Base-by-base conservation (phyloP, 495 filamentous ascomycete genomes). In the Sabuloglossum arenarium region DNA sequence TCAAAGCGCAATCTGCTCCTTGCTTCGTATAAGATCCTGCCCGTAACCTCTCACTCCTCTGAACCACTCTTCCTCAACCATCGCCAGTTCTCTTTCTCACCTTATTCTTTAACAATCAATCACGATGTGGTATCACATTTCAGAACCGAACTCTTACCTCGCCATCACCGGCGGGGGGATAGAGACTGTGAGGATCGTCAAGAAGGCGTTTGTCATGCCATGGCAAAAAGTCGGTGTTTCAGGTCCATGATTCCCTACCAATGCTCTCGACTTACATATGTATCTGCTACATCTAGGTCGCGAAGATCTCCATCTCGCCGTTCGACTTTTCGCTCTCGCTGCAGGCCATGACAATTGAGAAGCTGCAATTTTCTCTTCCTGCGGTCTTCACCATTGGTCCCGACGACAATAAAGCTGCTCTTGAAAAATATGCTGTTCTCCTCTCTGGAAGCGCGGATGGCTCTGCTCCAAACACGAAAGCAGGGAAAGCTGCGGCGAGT, bases 361-460 rank as follows among this genome's bases (percentile, higher is more conserved):
- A 88, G 68, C 73, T 90, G 10, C 81, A 86, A 50, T 86, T 86
- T 64, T 69, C 76, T 25, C 73, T 87, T 6, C 85, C 85, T 10
- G 83, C 85, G n/a, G 82, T 88, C 43, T 88, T 90, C 66, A 90
- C 86, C 24, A 79, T 90, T 58, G 85, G 85, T 34, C 85, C 86
- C 28, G 75, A 84, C 56, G 77, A 85, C 59, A 75, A 81, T 50
- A 64, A 70, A 21, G 72, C 79, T 45, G 68, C 83, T 0, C 71
- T 91, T 23, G 74, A 75, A 66, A 86, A 86, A 69, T 91, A 86
- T 60, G 86, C 86, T 55, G 79, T 81, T 63, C 72, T 88, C 8
- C 70, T 89, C 6, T 82, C 84, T 21, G 83, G 73, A 12, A 64
- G 79, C 53, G 72, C 69, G 0, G 73, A 74, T 37, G 67, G 68